These are phyloP conservation scores for Thalassiosira hispida DNA, from an alignment of 352 stramenopile genomes.

Conservation along the genomic window DNA sequence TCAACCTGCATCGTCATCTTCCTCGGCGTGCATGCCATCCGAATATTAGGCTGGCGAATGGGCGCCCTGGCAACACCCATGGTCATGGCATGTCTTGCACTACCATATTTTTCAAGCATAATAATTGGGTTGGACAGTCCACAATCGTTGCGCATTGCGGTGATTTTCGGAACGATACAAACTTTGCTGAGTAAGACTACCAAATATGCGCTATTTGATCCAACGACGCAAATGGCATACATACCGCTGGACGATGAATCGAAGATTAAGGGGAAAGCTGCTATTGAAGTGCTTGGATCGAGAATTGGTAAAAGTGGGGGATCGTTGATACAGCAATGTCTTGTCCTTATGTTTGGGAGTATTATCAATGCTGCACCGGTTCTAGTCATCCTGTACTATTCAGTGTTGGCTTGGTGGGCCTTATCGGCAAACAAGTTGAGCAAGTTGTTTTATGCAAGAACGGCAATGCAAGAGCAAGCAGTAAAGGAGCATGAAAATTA, in stretches of 20 bases:
- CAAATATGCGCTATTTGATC: conserved; percentile 84
- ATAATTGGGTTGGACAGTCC: conserved; percentile 79
- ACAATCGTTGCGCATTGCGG: conserved; percentile 56
- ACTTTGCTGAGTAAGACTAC: conserved; percentile 81
- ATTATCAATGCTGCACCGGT: conserved; percentile 81
- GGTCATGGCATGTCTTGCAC: conserved; percentile 82
- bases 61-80: conserved; percentile 85
- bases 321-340: conserved; percentile 85
- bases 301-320: conserved; percentile 87
- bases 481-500: conserved; percentile 13
- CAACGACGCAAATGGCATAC: conserved; percentile 87
- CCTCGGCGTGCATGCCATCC: conserved; percentile 85
- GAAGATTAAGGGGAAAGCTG: conserved; percentile 88
- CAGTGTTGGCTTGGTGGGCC: conserved; percentile 77
- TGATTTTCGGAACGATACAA: conserved; percentile 81
- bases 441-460: conserved; percentile 72
- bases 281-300: conserved; percentile 88
- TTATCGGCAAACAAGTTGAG: conserved; percentile 71
- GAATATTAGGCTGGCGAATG: conserved; percentile 84
- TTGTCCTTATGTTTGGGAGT: conserved; percentile 85
- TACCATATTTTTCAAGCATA: conserved; percentile 86
- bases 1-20: conserved; percentile 87
- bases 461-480: conserved; percentile 50
- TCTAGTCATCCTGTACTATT: conserved; percentile 83
- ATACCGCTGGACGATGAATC: conserved; percentile 88